Base-by-base conservation (phyloP, 768 basidiomycete genomes). In the Suillus luteus region DNA sequence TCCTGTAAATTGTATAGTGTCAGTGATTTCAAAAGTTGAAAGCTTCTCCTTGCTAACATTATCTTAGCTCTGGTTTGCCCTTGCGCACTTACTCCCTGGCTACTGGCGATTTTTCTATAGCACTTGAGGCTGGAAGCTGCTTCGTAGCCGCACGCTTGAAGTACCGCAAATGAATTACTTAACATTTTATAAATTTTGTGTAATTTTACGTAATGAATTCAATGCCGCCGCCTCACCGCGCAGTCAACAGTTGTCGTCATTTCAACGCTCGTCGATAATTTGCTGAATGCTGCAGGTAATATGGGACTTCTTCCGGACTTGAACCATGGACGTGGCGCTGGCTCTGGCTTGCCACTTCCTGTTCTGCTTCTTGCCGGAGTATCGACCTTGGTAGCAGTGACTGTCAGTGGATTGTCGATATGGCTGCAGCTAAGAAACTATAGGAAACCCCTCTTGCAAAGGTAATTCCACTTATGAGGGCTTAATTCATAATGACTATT, bases 381-480 rank as follows among this genome's bases (percentile, higher is more conserved):
- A 22, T 86, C 82, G 6, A 88, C 93, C 0, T 60, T 86, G 4
- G 72, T 91, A 40, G 91, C 94, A 0, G 93, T 93, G 12, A 65
- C 84, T 2, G 84, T 95, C 27, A 91, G 91, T 11, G 81, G 84
- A 24, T 81, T 84, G 71, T 92, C 91, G 3, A 93, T 96, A 66
- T 85, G 82, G 69, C 80, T 92, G 3, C 95, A 96, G 62, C 79
- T 96, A 62, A 88, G 91, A 74, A 95, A 92, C 73, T 96, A 96
- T 71, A 80, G 93, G 63, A 91, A 93, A 74, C 92, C 93, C 8
- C 73, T 84, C 10, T 73, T 94, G 31, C 94, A 94, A 78, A 81
- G 93, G 92, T 93, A 52, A 31, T 35, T 62, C 46, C 27, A 52
- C 40, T 52, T 31, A 60, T 38, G 22, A 33, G 3, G 37, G 24